Conservation (phyloP, 805 yeast genomes). For the Starmerella floricola region DNA sequence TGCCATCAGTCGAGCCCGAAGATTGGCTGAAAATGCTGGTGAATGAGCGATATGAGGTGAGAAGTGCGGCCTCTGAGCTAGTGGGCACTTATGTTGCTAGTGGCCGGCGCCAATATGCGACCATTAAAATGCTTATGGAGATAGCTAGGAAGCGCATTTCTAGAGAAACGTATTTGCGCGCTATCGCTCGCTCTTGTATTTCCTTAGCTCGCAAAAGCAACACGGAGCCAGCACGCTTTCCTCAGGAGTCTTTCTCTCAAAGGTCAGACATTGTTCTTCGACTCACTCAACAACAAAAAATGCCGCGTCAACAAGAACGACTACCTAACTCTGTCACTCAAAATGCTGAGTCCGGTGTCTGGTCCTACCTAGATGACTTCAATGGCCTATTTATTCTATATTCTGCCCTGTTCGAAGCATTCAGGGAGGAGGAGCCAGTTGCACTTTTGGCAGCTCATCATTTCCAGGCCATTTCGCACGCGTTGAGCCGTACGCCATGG, state of each 20-base stretch:
- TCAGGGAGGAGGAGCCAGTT: slow-evolving; percentile 50
- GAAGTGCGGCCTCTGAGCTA: slow-evolving; percentile 9
- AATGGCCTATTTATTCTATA: slow-evolving; percentile 12
- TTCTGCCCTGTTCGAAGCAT: slow-evolving; percentile 51
- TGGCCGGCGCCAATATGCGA: slow-evolving; percentile 10
- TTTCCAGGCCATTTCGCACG: slow-evolving; percentile 44
- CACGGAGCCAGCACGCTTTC: slow-evolving; percentile 1
- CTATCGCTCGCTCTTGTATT: slow-evolving; percentile 4
- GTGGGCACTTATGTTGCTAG: slow-evolving; percentile 8
- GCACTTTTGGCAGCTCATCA: slow-evolving; percentile 56
- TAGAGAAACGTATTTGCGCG: slow-evolving; percentile 8
- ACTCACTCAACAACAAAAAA: slow-evolving; percentile 3
- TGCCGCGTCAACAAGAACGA: background rate
- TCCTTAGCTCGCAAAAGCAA: slow-evolving; percentile 1
- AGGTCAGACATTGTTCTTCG: background rate
- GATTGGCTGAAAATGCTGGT: slow-evolving; percentile 6
- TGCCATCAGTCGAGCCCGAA: background rate
- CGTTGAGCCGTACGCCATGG: slow-evolving; percentile 56
- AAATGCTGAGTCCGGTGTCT: background rate
- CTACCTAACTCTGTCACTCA: background rate
- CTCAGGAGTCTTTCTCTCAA: slow-evolving; percentile 7
- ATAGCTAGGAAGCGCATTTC: background rate
- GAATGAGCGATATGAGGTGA: background rate
- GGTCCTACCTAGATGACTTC: slow-evolving; percentile 14
- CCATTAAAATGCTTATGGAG: slow-evolving; percentile 6